Base-by-base conservation (phyloP, 768 basidiomycete genomes). In the Termitomyces sp. region DNA sequence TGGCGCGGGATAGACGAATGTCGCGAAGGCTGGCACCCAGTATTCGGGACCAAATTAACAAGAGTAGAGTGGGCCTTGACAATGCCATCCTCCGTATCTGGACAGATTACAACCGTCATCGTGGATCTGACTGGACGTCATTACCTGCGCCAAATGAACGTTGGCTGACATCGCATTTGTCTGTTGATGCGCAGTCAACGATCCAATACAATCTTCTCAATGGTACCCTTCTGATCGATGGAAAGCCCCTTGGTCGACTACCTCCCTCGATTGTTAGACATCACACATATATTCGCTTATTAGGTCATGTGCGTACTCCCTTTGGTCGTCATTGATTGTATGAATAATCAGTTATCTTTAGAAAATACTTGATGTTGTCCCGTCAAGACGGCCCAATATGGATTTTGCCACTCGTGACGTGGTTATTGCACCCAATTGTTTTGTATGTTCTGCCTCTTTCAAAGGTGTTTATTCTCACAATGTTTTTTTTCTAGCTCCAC, bases 401-500 rank as follows among this genome's bases (percentile, higher is more conserved):
- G n/a, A 28, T 46, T 46, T 30, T 30, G 27, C 45, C 12, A 46
- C 45, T 46, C 45, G 45, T 19, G 28, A 46, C n/a, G 3, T 2
- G 10, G 5, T 46, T 11, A 8, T 46, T 46, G 27, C 45, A 30
- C 28, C 27, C 9, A 17, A 46, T 30, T 46, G 27, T 28, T 46
- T 46, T 46, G 45, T 46, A 46, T 30, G 45, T n/a, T 30, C 11
- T n/a, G 5, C 11, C n/a, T 45, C 5, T 17, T n/a, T 27, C 16
- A 10, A 17, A 11, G 30, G 5, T 46, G 17, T 30, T 30, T 3
- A 30, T 30, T 23, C 6, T 48, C 12, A 30, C 5, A 30, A 3
- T 9, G 30, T 30, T 45, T 25, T 30, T 8, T 46, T 11, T 46
- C 17, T 47, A 76, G 75, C 49, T 75, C 2, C 66, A 67, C 58